These are phyloP conservation scores for Xenoacremonium recifei DNA, from an alignment of 2,329 filamentous ascomycete species.

Conservation along the genomic window DNA sequence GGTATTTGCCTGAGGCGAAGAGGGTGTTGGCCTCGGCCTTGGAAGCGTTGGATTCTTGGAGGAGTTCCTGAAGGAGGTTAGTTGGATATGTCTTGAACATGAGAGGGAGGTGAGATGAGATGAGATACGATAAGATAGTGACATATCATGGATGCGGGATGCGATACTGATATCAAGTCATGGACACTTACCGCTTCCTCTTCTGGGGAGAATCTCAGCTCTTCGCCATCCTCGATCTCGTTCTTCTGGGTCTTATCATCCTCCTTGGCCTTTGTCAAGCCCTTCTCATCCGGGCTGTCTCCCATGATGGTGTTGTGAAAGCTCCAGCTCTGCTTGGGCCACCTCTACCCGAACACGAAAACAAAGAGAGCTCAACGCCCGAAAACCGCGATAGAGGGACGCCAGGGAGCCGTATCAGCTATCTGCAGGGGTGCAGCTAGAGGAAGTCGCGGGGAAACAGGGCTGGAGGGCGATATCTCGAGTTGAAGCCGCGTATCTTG, in stretches of 20 bases:
- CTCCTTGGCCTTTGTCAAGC: too few species aligned
- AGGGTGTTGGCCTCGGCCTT: constrained; percentile 77
- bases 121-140: background rate
- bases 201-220: constrained; percentile 47
- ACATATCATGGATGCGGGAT: too few species aligned
- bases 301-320: background rate
- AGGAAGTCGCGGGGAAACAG: too few species aligned
- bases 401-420: constrained; percentile 1
- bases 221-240: constrained; percentile 21
- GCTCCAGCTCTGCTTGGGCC: too few species aligned
- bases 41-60: constrained; percentile 68
- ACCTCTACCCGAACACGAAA: too few species aligned
- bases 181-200: constrained; percentile 53
- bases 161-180: too few species aligned
- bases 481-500: too few species aligned
- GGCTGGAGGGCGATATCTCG: too few species aligned
- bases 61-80: constrained; percentile 51
- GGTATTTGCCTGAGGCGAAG: constrained; percentile 71
- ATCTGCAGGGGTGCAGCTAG: too few species aligned
- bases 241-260: too few species aligned
- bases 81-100: background rate
- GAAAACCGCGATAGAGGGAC: background rate
- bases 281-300: background rate
- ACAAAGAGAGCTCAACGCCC: too few species aligned
- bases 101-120: background rate